Evolutionary conservation across 805 yeast genomes (phyloP).

Genomic region (Ogataea degrootiae): DNA sequence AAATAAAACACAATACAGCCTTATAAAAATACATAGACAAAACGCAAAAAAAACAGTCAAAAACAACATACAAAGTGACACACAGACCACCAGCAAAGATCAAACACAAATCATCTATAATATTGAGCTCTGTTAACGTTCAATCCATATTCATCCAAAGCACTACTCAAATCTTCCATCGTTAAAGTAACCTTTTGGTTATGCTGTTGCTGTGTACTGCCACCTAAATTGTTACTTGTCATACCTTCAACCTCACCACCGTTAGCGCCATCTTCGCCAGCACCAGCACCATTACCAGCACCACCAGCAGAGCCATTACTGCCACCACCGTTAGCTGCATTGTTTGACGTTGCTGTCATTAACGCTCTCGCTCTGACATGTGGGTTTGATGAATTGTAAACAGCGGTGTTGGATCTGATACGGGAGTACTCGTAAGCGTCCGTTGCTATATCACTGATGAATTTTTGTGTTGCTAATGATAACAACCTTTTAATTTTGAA

Average conservation of each 20-base stretch:
- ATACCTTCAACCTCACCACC: slow-evolving; percentile 1
- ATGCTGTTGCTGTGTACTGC: slow-evolving; percentile 16
- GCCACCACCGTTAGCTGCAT: slow-evolving; percentile 19
- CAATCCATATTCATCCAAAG: slow-evolving; percentile 78
- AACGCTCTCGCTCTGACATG: slow-evolving; percentile 80
- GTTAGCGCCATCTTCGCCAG: slow-evolving; percentile 2
- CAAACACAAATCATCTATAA: slow-evolving; percentile 52
- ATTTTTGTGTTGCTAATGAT: slow-evolving; percentile 95
- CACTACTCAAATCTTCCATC: slow-evolving; percentile 89
- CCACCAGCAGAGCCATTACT: slow-evolving; percentile 3
- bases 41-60: neutral
- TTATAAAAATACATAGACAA: too few relatives aligned
- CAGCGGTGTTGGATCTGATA: slow-evolving; percentile 82
- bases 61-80: slow-evolving; percentile 5
- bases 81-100: neutral
- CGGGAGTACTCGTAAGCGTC: slow-evolving; percentile 96
- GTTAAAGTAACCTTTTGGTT: slow-evolving; percentile 72
- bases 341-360: slow-evolving; percentile 49
- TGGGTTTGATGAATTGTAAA: slow-evolving; percentile 80
- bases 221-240: slow-evolving; percentile 12
- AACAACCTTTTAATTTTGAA: slow-evolving; percentile 73
- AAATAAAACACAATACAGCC: too few relatives aligned
- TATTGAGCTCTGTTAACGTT: slow-evolving; percentile 91
- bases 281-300: slow-evolving; percentile 24
- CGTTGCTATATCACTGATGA: slow-evolving; percentile 87